Percentiles rank a stretch among this genome's conserved stretches.
Conservation (phyloP, 192 early-diverging fungal species). For the Backusella australiensis region DNA sequence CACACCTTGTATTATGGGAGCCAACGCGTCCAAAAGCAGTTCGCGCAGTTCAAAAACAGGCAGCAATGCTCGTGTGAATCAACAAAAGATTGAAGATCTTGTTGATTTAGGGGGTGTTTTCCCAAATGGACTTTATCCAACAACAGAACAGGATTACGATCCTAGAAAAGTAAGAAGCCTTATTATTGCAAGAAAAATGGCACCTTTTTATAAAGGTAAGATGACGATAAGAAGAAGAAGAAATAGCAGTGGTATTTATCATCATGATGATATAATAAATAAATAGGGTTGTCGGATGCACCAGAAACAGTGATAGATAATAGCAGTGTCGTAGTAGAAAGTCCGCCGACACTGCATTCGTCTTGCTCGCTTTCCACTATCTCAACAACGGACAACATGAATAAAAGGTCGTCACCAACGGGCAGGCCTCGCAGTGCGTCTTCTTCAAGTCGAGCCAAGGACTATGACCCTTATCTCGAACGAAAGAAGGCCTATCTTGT, state of each 20-base stretch:
- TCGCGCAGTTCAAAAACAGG: not conserved
- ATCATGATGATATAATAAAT: not conserved
- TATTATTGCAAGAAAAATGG: slow-evolving; percentile 70
- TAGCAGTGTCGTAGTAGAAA: not conserved
- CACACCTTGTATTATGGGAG: slow-evolving; percentile 21
- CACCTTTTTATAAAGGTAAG: slow-evolving; percentile 86
- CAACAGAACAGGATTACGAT: slow-evolving; percentile 77
- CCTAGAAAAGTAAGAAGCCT: slow-evolving; percentile 63
- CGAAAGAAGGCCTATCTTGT: slow-evolving; percentile 23
- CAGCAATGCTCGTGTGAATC: not conserved
- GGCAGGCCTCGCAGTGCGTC: slow-evolving; percentile 26
- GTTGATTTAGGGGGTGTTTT: slow-evolving; percentile 65
- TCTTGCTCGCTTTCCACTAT: not conserved
- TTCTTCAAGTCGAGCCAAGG: slow-evolving; percentile 14
- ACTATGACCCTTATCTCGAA: slow-evolving; percentile 17
- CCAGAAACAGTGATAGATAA: slow-evolving; percentile 22
- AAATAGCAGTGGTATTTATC: not conserved
- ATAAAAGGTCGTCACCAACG: not conserved
- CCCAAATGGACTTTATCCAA: slow-evolving; percentile 68
- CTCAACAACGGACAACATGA: not conserved
- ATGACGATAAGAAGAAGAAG: slow-evolving; percentile 32
- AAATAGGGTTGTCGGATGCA: slow-evolving; percentile 35
- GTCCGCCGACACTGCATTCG: slow-evolving; percentile 18
- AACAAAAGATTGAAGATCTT: slow-evolving; percentile 28
- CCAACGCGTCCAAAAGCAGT: slow-evolving; percentile 28